Evolutionary conservation across 345 rosid genomes (phyloP).

Genomic region (Brassica cretica): DNA sequence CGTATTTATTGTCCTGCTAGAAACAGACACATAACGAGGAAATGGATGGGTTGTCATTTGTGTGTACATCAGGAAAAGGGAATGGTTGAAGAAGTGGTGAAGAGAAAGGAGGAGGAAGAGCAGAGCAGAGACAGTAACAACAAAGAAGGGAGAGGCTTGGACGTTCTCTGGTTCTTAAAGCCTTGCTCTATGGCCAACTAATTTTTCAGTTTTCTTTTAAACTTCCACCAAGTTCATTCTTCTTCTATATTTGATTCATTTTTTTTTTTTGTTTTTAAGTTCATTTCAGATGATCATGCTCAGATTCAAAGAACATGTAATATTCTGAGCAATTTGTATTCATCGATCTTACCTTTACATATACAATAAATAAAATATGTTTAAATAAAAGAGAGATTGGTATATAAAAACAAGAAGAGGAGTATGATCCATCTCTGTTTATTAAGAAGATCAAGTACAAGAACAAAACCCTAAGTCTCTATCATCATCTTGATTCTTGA

Average conservation of each 20-base stretch:
- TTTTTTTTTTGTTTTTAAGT: conserved; percentile 20
- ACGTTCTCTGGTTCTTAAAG: conserved; percentile 91
- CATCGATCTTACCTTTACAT: conserved; percentile 21
- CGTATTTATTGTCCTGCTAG: neutral
- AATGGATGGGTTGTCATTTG: neutral
- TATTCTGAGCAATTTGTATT: neutral
- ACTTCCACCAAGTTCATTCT: conserved; percentile 2
- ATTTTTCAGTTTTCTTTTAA: neutral
- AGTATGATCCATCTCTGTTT: conserved; percentile 25
- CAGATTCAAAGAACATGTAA: conserved; percentile 26
- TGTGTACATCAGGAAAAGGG: conserved; percentile 51
- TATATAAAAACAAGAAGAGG: neutral
- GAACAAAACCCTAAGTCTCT: conserved; percentile 10
- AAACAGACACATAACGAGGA: neutral
- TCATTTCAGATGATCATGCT: conserved; percentile 12
- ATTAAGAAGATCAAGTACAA: conserved; percentile 11
- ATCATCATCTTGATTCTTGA: neutral
- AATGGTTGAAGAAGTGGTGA: conserved; percentile 57
- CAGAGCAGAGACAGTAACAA: conserved; percentile 41
- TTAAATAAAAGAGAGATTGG: neutral
- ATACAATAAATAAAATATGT: neutral
- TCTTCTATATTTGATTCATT: conserved; percentile 23
- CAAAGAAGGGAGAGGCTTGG: conserved; percentile 57
- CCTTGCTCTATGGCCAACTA: conserved; percentile 68
- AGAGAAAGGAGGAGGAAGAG: conserved; percentile 52